Evolutionary conservation across 176 grass and related monocot species (phyloP), one percentile per base, ranked within the genome.

Genomic region (Zizania latifolia): DNA sequence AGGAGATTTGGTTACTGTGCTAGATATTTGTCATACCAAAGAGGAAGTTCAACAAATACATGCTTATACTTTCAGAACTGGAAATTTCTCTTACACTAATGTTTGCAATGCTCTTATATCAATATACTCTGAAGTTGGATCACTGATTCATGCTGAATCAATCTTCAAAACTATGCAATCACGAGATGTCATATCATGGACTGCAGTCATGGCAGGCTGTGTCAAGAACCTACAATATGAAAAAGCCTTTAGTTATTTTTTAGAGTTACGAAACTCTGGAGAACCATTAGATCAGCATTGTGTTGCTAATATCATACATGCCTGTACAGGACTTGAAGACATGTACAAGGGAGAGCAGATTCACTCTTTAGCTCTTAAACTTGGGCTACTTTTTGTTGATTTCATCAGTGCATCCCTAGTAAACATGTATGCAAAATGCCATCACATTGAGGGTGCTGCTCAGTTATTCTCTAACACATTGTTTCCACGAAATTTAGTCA

Each of bases 391-490:
- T 62, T 51, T 66, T 83, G 81, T 65, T 79, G 86, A 92, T 82
- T 93, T 86, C 59, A 76, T 89, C 51, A 75, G 66, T 71, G 83
- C 90, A 72, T 98, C 94, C 53, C 78, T 98, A 63, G 82, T 93
- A 65, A 75, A 89, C 30, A 92, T 98, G 94, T 98, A 98, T 59
- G 90, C 88, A 78, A 97, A 97, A 89, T 93, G 86, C 65, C 78
- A 86, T 30, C 67, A 63, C 39, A 87, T 86, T 44, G 60, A 73
- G 16, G 70, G 62, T 68, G 89, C 91, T 66, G 58, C 65, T 80
- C 72, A 81, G 71, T 65, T 97, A 38, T 97, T 91, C 24, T 80
- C 77, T 38, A 32, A 71, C 21, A 57, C 86, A 67, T 24, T 27
- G 17, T 81, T 84, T 32, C 75, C 73, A 22, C 81, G n/a, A 32